These are phyloP conservation scores for Aspergillus indologenus DNA, from an alignment of 495 filamentous ascomycete genomes.

Conservation along the genomic window DNA sequence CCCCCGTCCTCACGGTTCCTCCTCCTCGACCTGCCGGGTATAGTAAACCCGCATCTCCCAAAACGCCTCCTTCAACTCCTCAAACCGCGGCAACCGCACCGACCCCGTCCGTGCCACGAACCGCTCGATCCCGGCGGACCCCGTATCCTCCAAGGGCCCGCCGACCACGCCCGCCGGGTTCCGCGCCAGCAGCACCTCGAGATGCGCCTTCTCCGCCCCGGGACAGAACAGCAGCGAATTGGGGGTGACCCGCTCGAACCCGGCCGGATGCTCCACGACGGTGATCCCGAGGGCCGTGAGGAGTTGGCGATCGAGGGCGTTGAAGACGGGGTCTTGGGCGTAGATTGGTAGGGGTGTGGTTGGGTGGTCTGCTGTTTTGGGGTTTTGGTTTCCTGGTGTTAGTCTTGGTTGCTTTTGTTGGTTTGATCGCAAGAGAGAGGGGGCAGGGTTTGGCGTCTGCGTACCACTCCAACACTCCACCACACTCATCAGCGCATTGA, in stretches of 20 bases:
- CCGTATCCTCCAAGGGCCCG: constrained; percentile 34
- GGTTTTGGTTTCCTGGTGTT: too few species aligned
- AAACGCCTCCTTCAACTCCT: constrained; percentile 38
- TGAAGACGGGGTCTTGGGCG: constrained; percentile 74
- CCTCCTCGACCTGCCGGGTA: not conserved
- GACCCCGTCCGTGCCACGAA: constrained; percentile 27
- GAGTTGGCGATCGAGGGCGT: constrained; percentile 55
- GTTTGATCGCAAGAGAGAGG: constrained; percentile 1
- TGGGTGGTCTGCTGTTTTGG: not conserved
- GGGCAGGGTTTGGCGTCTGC: constrained; percentile 7
- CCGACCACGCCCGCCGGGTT: constrained; percentile 35
- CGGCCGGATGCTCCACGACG: constrained; percentile 55
- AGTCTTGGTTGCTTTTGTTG: not conserved
- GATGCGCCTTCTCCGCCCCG: constrained; percentile 40
- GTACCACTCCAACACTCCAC: constrained; percentile 33
- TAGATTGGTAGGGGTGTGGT: constrained; percentile 32
- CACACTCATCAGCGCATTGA: constrained; percentile 58
- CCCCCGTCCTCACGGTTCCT: not conserved
- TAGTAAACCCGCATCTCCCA: constrained; percentile 45
- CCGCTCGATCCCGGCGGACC: constrained; percentile 25
- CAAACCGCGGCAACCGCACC: constrained; percentile 32
- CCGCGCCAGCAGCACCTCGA: constrained; percentile 29
- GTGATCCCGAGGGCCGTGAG: constrained; percentile 50
- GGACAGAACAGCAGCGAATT: constrained; percentile 62
- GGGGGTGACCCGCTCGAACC: constrained; percentile 50